These are phyloP conservation scores for Basidiobolus heterosporus DNA, from an alignment of 371 early-diverging fungal genomes.

Conservation along the genomic window DNA sequence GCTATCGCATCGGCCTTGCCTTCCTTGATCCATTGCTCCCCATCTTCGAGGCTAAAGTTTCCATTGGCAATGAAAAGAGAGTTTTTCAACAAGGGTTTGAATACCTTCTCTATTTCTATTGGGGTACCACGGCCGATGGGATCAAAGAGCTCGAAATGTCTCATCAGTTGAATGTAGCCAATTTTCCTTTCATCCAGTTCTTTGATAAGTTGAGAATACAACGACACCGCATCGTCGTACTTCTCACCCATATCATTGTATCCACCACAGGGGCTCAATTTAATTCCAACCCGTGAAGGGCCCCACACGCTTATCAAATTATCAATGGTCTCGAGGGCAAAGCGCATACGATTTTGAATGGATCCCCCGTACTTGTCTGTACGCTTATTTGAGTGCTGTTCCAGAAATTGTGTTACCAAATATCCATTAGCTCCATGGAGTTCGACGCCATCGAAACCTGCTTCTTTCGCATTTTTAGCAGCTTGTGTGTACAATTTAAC, in stretches of 20 bases:
- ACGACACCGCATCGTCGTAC: conserved; percentile 31
- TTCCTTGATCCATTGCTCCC: not conserved
- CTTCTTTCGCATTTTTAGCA: conserved; percentile 1
- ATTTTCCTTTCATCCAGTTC: not conserved
- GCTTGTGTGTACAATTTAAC: not conserved
- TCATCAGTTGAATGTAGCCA: conserved; percentile 1
- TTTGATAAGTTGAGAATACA: conserved; percentile 33
- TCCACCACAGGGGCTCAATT: conserved; percentile 31
- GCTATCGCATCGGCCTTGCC: not conserved
- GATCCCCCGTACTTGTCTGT: conserved; percentile 41
- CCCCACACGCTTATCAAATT: conserved; percentile 64
- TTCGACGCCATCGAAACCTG: conserved; percentile 49
- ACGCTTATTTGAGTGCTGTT: conserved; percentile 25
- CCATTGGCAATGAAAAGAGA: not conserved
- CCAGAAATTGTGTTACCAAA: conserved; percentile 36
- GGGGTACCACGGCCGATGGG: not conserved
- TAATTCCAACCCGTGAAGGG: conserved; percentile 41
- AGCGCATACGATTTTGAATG: conserved; percentile 28
- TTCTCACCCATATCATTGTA: conserved; percentile 44
- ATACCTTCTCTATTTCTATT: not conserved
- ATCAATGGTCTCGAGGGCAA: conserved; percentile 19
- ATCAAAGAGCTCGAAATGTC: not conserved
- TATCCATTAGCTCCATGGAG: conserved; percentile 52
- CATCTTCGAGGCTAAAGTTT: not conserved
- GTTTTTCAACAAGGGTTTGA: not conserved